Percentiles rank a stretch among this genome's conserved stretches.
Evolutionary conservation across 768 basidiomycete genomes (phyloP).

Genomic region (Candolleomyces efflorescens): DNA sequence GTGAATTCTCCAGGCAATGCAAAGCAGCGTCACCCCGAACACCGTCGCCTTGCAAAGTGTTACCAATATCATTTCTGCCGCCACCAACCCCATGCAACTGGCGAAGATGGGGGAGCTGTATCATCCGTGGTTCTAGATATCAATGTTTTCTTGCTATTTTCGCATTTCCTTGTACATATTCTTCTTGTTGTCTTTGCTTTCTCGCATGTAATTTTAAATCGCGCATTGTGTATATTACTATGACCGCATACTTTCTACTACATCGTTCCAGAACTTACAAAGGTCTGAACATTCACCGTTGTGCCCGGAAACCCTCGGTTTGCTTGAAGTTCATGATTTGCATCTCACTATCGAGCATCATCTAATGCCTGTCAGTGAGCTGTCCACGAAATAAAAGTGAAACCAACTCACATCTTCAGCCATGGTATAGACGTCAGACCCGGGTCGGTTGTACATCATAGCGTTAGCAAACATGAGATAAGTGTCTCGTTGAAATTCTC

Average conservation of each 20-base stretch:
- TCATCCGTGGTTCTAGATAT: slow-evolving; percentile 75
- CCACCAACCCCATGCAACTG: slow-evolving; percentile 82
- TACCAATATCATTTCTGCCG: slow-evolving; percentile 75
- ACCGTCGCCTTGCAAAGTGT: slow-evolving; percentile 77
- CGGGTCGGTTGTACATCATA: slow-evolving; percentile 92
- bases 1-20: slow-evolving; percentile 25
- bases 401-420: slow-evolving; percentile 76
- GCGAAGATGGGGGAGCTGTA: slow-evolving; percentile 84
- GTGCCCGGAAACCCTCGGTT: slow-evolving; percentile 1
- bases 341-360: slow-evolving; percentile 31
- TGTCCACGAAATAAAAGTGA: background rate
- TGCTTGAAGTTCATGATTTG: slow-evolving; percentile 19
- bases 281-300: background rate
- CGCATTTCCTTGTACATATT: slow-evolving; percentile 11
- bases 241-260: background rate
- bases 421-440: slow-evolving; percentile 84
- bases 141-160: slow-evolving; percentile 2
- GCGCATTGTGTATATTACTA: background rate
- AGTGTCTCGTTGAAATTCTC: slow-evolving; percentile 88
- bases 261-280: no score
- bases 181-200: background rate
- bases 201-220: slow-evolving; percentile 2
- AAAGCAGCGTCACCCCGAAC: slow-evolving; percentile 28
- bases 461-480: slow-evolving; percentile 96
- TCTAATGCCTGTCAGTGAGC: slow-evolving; percentile 13